phyloP scores from a whole-genome alignment of 2,329 filamentous ascomycete genomes.

The Fusarium solani-melongenae region DNA sequence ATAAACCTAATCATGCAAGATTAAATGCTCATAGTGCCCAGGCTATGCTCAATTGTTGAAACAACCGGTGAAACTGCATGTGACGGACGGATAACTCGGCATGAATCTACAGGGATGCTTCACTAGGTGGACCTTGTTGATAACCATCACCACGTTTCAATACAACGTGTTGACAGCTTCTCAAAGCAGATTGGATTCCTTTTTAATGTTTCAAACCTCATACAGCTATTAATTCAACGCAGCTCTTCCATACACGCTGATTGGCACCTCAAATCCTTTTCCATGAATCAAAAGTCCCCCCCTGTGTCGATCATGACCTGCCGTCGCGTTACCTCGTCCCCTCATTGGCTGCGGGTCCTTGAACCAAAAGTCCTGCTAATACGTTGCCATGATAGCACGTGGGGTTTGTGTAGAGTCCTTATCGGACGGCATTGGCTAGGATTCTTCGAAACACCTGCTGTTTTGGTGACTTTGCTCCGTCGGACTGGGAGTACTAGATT shows the following conservation, averaged over 20 bases:
- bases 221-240: background rate
- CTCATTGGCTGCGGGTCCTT: conserved; percentile 30
- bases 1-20: background rate
- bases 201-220: background rate
- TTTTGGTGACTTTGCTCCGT: conserved; percentile 18
- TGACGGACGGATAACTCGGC: background rate
- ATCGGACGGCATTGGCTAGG: conserved; percentile 13
- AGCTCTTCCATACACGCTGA: too few relatives aligned
- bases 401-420: conserved; percentile 23
- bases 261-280: background rate
- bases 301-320: conserved; percentile 23
- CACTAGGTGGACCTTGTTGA: background rate
- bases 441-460: conserved; percentile 27
- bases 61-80: background rate
- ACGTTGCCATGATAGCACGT: conserved; percentile 30
- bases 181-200: background rate
- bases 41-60: background rate
- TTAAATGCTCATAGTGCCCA: background rate
- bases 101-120: background rate
- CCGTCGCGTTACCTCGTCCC: background rate
- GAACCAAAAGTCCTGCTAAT: conserved; percentile 32
- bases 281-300: conserved; percentile 18
- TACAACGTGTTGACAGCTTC: background rate
- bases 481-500: conserved; percentile 3
- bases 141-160: background rate